Base-by-base conservation (phyloP, 106 monocot genomes). In the Dendrobium catenatum region DNA sequence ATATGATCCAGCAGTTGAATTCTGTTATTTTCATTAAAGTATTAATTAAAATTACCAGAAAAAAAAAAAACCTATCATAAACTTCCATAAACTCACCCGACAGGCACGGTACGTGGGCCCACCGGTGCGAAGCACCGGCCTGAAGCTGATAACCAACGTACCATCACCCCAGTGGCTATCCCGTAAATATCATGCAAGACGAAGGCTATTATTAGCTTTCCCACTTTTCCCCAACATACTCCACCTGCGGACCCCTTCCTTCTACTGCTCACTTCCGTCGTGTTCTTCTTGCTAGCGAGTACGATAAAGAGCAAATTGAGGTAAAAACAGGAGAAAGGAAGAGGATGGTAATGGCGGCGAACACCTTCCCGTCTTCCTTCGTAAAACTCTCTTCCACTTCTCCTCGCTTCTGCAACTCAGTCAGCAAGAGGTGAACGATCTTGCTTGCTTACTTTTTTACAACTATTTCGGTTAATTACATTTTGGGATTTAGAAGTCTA, bases 381-480 rank as follows among this genome's bases (percentile, higher is more conserved):
- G 19, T 79, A 47, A 86, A 86, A 78, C 84, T 85, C 79, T 73
- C 88, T 73, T 79, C 87, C 27, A 77, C 82, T 40, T 89, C 95
- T 19, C 87, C 92, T 47, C 86, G 86, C 64, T 89, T 89, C 84
- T 86, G 82, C 80, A 92, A 79, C 70, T 82, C 92, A 11, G 86
- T 84, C 79, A 89, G 87, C 80, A 90, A 84, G 79, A 92, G 92
- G 95, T 92, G 70, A 70, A 11, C 4, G 4, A 70, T 9, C 31
- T 70, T 8, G 20, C 33, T 31, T 15, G 51, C 48, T 13, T 51
- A 13, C 33, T 24, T 13, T 26, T 37, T 70, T 70, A 3, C 33
- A 37, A 37, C 20, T 31, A 33, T 51, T 78, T 42, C 40, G 5
- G 42, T 44, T 43, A 1, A 11, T 19, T 67, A 9, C 13, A 13